Base-by-base conservation (phyloP, 306 rosid species). In the Medicago truncatula region DNA sequence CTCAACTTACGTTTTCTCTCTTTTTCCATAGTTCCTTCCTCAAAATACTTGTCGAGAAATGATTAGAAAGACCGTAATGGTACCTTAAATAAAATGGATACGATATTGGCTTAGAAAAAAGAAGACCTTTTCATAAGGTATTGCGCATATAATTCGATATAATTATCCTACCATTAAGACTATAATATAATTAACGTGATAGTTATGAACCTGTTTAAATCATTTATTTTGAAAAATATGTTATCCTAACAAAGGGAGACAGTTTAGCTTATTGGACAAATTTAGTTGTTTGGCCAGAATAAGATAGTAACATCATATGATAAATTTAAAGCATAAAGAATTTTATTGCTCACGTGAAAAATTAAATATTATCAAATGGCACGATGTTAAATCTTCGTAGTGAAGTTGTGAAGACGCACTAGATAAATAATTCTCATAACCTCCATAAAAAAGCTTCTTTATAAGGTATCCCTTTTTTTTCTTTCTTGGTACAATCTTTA, bases 11-110 rank as follows among this genome's bases (percentile, higher is more conserved):
- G 91, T 80, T 87, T 87, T 77, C 90, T 76, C 67, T 69, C 39
- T 80, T 80, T 83, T 85, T 87, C 75, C 46, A 75, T 73, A 11
- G 69, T 84, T 88, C 80, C 95, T 90, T 87, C 89, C 11, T 64
- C 83, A 13, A 84, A 85, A 78, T 85, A 93, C 97, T 91, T 88
- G 93, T 85, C 96, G 57, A 44, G 68, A 71, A 83, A 91, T 87
- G 73, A 89, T 88, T 80, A 7, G 47, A 31, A 16, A 62, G 52
- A 25, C 76, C 77, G 83, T 76, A 85, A 56, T 82, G 38, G 74
- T 56, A 77, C 68, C 39, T 21, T 18, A 8, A 68, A 85, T 10
- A 21, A 17, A 54, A 66, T 86, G 50, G 71, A 44, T 66, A 56
- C 61, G 14, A 20, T 77, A 63, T 31, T 31, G 60, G 39, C 31